Percentiles rank a stretch among this genome's conserved stretches.
Evolutionary conservation across 2,329 filamentous ascomycete genomes (phyloP).

Genomic region (Decorospora gaudefroyi): DNA sequence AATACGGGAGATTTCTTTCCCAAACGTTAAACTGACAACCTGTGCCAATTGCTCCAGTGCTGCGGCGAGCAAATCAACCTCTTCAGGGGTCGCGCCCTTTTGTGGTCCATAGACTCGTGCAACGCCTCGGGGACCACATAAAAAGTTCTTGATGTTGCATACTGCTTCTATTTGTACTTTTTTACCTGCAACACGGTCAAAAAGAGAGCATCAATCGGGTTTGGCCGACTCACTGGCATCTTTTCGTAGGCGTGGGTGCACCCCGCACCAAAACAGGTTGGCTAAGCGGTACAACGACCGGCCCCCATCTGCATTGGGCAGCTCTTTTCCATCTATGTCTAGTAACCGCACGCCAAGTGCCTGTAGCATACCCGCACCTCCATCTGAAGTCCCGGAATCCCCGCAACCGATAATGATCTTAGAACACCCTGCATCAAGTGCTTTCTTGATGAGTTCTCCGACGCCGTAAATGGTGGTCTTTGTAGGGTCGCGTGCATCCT

Average conservation of each 20-base stretch:
- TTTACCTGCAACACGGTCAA: conserved; percentile 18
- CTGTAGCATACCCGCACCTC: conserved; percentile 60
- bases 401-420: conserved; percentile 59
- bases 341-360: conserved; percentile 56
- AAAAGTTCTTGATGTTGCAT: conserved; percentile 58
- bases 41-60: conserved; percentile 53
- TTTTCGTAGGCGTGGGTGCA: conserved; percentile 48
- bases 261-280: conserved; percentile 47
- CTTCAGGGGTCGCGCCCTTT: conserved; percentile 54
- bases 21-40: conserved; percentile 44
- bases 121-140: conserved; percentile 56
- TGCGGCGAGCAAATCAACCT: conserved; percentile 51
- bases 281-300: conserved; percentile 47
- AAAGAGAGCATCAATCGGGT: not conserved
- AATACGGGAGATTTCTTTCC: conserved; percentile 44
- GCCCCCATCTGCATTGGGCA: conserved; percentile 52
- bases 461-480: conserved; percentile 59
- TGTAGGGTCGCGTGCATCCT: conserved; percentile 52
- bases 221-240: conserved; percentile 23
- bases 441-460: conserved; percentile 55
- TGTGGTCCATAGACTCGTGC: conserved; percentile 58
- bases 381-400: conserved; percentile 60
- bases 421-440: conserved; percentile 53
- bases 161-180: conserved; percentile 55
- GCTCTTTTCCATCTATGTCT: conserved; percentile 44